phyloP scores from a whole-genome alignment of 192 early-diverging fungal species.

The Gonapodya prolifera region DNA sequence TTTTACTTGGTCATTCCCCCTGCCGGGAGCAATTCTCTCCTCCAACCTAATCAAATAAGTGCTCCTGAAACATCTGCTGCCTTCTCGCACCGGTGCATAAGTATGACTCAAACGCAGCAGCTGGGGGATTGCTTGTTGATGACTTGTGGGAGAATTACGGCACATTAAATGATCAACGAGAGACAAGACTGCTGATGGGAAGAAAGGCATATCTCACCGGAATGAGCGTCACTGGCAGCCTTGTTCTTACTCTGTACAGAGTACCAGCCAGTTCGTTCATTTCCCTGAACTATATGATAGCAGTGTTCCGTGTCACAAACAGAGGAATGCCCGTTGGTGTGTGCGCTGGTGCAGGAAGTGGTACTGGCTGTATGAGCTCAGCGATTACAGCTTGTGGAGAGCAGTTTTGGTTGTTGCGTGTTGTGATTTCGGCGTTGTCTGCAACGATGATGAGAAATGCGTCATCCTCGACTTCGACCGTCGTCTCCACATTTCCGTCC shows the following conservation, averaged over 20 bases:
- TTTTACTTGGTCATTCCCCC: too few species aligned
- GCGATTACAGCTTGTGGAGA: neutral
- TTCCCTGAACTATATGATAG: neutral
- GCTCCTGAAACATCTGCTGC: neutral
- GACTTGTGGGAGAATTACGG: neutral
- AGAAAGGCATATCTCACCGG: neutral
- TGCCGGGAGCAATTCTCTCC: too few species aligned
- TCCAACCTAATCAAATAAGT: too few species aligned
- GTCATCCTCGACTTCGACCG: neutral
- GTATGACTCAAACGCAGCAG: neutral
- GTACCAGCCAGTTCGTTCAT: neutral
- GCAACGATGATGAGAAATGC: neutral
- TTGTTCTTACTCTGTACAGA: neutral
- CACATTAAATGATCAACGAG: neutral
- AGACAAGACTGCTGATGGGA: neutral
- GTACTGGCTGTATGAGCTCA: neutral
- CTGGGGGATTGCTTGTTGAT: neutral
- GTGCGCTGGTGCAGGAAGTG: neutral
- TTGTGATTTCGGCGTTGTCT: neutral
- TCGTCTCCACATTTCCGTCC: neutral
- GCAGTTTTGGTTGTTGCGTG: neutral
- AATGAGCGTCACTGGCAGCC: neutral
- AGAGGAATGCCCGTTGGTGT: neutral
- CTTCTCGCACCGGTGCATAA: neutral
- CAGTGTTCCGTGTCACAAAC: neutral